A percentile compares a stretch with the other conserved stretches of the same genome.
phyloP scores from a whole-genome alignment of 108 stramenopile species.

The Pelagomonas calceolata region DNA sequence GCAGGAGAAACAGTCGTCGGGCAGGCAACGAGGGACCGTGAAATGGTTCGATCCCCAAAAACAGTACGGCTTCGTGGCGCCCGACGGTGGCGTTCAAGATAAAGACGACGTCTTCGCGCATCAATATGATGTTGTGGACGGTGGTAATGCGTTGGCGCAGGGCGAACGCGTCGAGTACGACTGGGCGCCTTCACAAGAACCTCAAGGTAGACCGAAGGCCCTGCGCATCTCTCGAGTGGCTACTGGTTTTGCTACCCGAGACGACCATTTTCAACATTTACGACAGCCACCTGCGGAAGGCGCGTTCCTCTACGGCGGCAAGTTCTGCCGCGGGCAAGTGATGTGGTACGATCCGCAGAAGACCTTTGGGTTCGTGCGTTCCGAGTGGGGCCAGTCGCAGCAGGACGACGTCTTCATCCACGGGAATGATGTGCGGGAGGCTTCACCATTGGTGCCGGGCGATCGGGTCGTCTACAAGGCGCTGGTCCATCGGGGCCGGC shows the following conservation, averaged over 20 bases:
- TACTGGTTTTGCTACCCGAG: background rate
- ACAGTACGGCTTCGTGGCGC: constrained; percentile 1
- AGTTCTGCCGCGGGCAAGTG: background rate
- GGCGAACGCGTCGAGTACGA: background rate
- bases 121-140: background rate
- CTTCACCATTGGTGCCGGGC: no score
- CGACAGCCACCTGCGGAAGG: no score
- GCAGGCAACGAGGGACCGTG: background rate
- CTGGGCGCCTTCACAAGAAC: background rate
- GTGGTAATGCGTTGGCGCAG: background rate
- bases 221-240: background rate
- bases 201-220: background rate
- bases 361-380: constrained; percentile 8
- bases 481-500: no score
- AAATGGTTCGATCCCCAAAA: background rate
- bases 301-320: no score
- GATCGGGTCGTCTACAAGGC: no score
- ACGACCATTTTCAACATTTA: background rate
- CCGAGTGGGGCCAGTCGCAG: background rate
- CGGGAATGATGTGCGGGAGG: background rate
- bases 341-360: constrained; percentile 7
- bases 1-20: no score
- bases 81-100: background rate
- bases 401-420: constrained; percentile 11
- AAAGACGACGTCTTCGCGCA: background rate